These are phyloP conservation scores for Tilletia caries DNA, from an alignment of 1,284 basidiomycete species.

Conservation along the genomic window DNA sequence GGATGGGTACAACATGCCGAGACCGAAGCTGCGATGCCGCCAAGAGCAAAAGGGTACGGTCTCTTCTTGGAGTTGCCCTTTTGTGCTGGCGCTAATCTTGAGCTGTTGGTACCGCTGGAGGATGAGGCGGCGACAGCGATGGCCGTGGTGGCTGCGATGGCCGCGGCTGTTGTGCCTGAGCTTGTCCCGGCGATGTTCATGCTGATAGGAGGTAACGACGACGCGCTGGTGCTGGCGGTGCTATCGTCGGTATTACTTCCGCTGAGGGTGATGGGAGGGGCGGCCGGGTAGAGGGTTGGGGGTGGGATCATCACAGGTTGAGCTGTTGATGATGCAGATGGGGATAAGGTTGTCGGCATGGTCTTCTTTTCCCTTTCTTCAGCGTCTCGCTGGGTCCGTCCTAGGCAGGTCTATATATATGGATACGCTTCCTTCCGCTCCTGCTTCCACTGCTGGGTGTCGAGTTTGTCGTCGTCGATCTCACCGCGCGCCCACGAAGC, in stretches of 20 bases:
- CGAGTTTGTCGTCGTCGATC: background rate
- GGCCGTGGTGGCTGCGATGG: background rate
- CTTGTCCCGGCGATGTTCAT: background rate
- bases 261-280: background rate
- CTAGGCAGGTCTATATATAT: no score
- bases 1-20: slow-evolving; percentile 53
- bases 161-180: background rate
- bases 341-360: no score
- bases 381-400: no score
- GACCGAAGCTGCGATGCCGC: slow-evolving; percentile 47
- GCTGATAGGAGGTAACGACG: background rate
- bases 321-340: no score
- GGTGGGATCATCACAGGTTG: background rate
- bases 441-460: no score
- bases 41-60: slow-evolving; percentile 39
- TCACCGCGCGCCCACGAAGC: background rate
- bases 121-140: background rate
- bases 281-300: background rate
- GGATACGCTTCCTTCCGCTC: no score
- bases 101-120: background rate
- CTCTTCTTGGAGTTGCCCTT: background rate
- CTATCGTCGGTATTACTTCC: background rate
- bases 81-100: background rate
- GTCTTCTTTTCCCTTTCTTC: no score
- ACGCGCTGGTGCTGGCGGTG: background rate